Percentiles rank a stretch among this genome's conserved stretches.
Evolutionary conservation across 2,329 filamentous ascomycete species (phyloP).

Genomic region (Berkeleyomyces rouxiae): DNA sequence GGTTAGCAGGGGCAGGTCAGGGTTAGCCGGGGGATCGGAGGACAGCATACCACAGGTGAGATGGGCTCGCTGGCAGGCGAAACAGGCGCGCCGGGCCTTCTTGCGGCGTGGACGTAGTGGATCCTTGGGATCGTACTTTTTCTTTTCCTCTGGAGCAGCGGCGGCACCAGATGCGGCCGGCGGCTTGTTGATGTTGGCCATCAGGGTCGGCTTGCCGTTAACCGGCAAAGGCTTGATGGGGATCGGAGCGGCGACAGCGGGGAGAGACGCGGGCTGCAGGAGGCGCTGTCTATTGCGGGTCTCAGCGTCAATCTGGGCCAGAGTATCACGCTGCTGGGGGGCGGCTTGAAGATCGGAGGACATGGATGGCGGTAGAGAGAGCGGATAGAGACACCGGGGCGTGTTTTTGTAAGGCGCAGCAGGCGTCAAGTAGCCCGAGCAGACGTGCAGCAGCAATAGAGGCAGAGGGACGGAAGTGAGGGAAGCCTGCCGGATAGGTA

Average conservation of each 20-base stretch:
- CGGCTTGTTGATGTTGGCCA: slow-evolving; percentile 29
- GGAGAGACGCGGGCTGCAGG: neutral
- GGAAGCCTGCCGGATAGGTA: no score
- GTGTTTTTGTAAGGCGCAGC: neutral
- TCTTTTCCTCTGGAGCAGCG: slow-evolving; percentile 38
- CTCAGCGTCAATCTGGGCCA: neutral
- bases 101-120: slow-evolving; percentile 78
- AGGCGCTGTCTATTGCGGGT: neutral
- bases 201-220: slow-evolving; percentile 36
- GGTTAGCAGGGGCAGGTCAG: neutral
- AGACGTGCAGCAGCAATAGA: neutral
- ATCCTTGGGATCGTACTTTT: slow-evolving; percentile 72
- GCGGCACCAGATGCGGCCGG: slow-evolving; percentile 25
- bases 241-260: neutral
- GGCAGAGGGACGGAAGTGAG: neutral
- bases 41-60: slow-evolving; percentile 77
- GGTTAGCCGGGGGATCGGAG: neutral
- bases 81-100: slow-evolving; percentile 90
- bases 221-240: slow-evolving; percentile 22
- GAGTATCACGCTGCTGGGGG: neutral
- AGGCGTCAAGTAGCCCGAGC: neutral
- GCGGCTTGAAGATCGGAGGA: neutral
- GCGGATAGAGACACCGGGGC: neutral
- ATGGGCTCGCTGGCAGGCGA: slow-evolving; percentile 92
- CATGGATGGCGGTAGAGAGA: neutral